A percentile compares a stretch with the other conserved stretches of the same genome.
Evolutionary conservation across 495 filamentous ascomycete species (phyloP).

Genomic region (Penicillium cinerascens): DNA sequence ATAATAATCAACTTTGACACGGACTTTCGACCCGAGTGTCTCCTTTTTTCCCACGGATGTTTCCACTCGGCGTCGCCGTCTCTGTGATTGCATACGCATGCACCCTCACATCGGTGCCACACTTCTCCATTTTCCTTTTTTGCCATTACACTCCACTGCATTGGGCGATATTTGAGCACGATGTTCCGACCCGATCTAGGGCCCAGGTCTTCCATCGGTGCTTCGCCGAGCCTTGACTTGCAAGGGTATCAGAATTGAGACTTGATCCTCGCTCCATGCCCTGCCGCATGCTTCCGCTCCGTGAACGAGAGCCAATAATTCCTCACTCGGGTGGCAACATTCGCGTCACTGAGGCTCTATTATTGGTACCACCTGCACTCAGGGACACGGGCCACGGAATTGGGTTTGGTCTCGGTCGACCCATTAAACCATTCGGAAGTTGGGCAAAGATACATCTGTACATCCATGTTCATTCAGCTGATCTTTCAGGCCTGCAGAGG

Average conservation of each 20-base stretch:
- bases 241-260: constrained; percentile 21
- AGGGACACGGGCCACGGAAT: constrained; percentile 26
- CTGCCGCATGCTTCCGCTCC: constrained; percentile 24
- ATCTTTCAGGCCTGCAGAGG: constrained; percentile 45
- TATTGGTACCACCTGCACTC: constrained; percentile 33
- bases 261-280: constrained; percentile 19
- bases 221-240: constrained; percentile 13
- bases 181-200: constrained; percentile 27
- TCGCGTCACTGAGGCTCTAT: constrained; percentile 29
- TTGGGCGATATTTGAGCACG: constrained; percentile 15
- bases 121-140: constrained; percentile 10
- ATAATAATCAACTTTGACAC: constrained; percentile 20
- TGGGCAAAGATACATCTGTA: constrained; percentile 20
- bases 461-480: constrained; percentile 45
- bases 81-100: constrained; percentile 26
- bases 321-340: constrained; percentile 20
- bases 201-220: constrained; percentile 2
- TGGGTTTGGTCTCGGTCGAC: constrained; percentile 17
- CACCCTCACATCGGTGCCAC: constrained; percentile 2
- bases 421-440: constrained; percentile 10
- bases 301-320: constrained; percentile 26
- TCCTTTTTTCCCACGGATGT: constrained; percentile 9
- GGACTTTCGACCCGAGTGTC: constrained; percentile 11
- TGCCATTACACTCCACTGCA: constrained; percentile 13
- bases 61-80: constrained; percentile 17